phyloP scores from a whole-genome alignment of 2,329 filamentous ascomycete genomes.

The Alternaria panax region DNA sequence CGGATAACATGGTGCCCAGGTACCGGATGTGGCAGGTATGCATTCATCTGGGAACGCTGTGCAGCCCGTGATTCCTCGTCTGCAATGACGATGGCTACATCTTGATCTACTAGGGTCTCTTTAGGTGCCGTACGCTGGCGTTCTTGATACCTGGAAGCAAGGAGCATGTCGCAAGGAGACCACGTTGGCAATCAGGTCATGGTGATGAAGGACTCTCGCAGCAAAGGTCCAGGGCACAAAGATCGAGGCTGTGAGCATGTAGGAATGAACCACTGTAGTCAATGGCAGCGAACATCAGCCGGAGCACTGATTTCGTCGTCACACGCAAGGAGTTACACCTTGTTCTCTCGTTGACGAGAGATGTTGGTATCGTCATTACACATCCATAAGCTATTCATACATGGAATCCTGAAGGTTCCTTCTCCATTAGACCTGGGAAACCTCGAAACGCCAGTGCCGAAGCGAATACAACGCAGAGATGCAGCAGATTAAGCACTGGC shows the following conservation, averaged over 20 bases:
- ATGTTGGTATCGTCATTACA: not conserved
- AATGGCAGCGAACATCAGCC: not conserved
- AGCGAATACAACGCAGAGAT: not conserved
- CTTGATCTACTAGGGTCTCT: not conserved
- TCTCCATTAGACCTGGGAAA: not conserved
- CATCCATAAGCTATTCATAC: conserved; percentile 3
- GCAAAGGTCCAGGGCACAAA: not conserved
- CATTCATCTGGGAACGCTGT: not conserved
- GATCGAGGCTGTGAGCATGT: not conserved
- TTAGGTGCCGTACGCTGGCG: not conserved
- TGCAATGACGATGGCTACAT: not conserved
- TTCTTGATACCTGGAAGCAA: not conserved
- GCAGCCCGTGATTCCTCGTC: not conserved
- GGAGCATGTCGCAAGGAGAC: not conserved
- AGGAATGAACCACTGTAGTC: not conserved
- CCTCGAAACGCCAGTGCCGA: not conserved
- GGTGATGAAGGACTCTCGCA: not conserved
- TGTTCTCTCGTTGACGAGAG: not conserved
- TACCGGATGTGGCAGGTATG: not conserved
- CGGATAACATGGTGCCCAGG: not conserved
- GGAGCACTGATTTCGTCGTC: not conserved
- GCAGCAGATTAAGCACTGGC: conserved; percentile 1
- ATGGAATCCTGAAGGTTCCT: not conserved
- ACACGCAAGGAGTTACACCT: not conserved
- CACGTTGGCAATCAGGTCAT: not conserved